Base-by-base conservation (phyloP, 2,329 filamentous ascomycete genomes). In the Sporothrix inflata region DNA sequence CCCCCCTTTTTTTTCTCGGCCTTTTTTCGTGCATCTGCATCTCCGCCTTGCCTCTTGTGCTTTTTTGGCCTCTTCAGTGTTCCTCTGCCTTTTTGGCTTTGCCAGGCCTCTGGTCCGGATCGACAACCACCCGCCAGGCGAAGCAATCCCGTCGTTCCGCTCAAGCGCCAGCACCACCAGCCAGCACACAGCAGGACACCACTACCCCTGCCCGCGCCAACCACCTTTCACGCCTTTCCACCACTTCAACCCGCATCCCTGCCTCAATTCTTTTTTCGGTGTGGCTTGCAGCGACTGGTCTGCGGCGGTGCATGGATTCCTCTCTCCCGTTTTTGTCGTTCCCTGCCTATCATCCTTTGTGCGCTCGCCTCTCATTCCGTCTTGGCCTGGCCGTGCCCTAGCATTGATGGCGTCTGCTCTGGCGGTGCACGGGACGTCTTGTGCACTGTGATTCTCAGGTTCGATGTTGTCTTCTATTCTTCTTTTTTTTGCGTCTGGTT, bases 251-350 rank as follows among this genome's bases (percentile, higher is more conserved):
- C 16, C 53, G 6, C 30, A 61, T 61, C 57, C 57, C 57, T 61
- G 57, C 5, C 30, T n/a, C 30, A 6, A n/a, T 21, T 61, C 57
- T 42, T 42, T 63, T 42, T 24, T 38, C 57, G 38, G 57, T 40
- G 57, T 63, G 57, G 57, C 57, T 63, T 63, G 57, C 34, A 63
- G 57, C 34, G 9, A 63, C 27, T 14, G 9, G 34, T 30, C 21
- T 63, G 30, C 57, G 57, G 57, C 57, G 57, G 57, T 63, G 57
- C 57, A 63, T 24, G 34, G 55, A 38, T 21, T 63, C 34, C 34
- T 19, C 27, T 55, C 16, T 57, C 24, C 53, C 14, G 27, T 42
- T 12, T 16, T 21, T 45, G 40, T n/a, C n/a, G n/a, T n/a, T n/a
- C n/a, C n/a, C n/a, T n/a, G n/a, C n/a, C n/a, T n/a, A n/a, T n/a